These are phyloP conservation scores for Boletus semigastroideus DNA, from an alignment of 1,284 basidiomycete genomes.

Conservation along the genomic window DNA sequence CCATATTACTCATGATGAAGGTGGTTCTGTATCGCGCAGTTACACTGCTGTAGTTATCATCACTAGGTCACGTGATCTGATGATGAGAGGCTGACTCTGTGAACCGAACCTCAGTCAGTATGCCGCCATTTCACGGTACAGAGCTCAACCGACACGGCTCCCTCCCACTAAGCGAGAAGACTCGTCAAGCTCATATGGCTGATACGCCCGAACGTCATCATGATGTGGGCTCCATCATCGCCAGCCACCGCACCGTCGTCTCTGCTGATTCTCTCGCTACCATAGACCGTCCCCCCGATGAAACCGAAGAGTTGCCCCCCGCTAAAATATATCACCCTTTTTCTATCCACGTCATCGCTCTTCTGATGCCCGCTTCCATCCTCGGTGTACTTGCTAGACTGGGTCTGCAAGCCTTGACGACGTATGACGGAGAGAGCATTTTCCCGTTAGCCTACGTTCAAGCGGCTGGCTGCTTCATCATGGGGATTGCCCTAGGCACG, in stretches of 20 bases:
- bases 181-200: neutral
- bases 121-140: neutral
- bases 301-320: constrained; percentile 40
- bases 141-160: neutral
- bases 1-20: constrained; percentile 76
- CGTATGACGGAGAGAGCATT: constrained; percentile 74
- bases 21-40: neutral
- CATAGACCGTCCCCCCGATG: constrained; percentile 53
- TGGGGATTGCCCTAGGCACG: constrained; percentile 76
- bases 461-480: constrained; percentile 86
- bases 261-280: constrained; percentile 45
- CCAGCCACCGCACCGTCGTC: constrained; percentile 34
- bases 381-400: constrained; percentile 79
- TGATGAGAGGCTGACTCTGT: too few species aligned
- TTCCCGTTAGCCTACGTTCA: constrained; percentile 89
- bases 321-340: constrained; percentile 56
- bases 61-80: constrained; percentile 21
- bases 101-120: too few species aligned
- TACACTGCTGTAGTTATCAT: neutral
- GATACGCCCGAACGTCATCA: constrained; percentile 6
- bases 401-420: constrained; percentile 69
- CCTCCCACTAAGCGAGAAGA: constrained; percentile 3
- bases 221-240: constrained; percentile 37
- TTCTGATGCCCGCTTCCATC: constrained; percentile 75
- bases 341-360: constrained; percentile 63